phyloP scores from a whole-genome alignment of 2,329 filamentous ascomycete species.

The Sporothrix euskadiensis region DNA sequence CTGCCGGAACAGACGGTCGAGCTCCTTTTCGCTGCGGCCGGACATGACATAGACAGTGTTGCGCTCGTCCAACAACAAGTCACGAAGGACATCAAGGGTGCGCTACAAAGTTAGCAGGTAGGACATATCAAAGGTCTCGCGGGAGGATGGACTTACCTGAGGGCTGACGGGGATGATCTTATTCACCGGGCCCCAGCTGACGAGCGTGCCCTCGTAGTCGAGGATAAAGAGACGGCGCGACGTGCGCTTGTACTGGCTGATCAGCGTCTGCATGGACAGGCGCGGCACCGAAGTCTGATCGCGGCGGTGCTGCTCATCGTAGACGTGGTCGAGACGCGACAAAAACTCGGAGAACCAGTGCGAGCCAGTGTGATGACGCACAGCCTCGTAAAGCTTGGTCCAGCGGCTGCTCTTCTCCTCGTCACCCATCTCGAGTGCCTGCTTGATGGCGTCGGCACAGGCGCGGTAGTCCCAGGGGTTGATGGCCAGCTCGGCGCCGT shows the following conservation, averaged over 20 bases:
- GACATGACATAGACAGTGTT: constrained; percentile 96
- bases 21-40: constrained; percentile 79
- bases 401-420: constrained; percentile 75
- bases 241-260: constrained; percentile 65
- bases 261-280: constrained; percentile 67
- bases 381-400: constrained; percentile 69
- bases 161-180: constrained; percentile 85
- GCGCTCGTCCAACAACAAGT: constrained; percentile 73
- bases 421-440: constrained; percentile 75
- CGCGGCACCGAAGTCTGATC: constrained; percentile 86
- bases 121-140: neutral
- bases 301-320: constrained; percentile 80
- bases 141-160: neutral
- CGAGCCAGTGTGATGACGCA: constrained; percentile 78
- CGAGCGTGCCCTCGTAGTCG: constrained; percentile 90
- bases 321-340: constrained; percentile 68
- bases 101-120: constrained; percentile 51
- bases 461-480: constrained; percentile 95
- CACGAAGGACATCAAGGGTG: constrained; percentile 78
- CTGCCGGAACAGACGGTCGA: constrained; percentile 80
- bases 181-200: constrained; percentile 80
- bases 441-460: constrained; percentile 81
- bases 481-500: constrained; percentile 75
- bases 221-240: constrained; percentile 78
- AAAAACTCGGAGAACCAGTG: constrained; percentile 83